Base-by-base conservation (phyloP, 208 protist genomes). In the Porcisia hertigi region DNA sequence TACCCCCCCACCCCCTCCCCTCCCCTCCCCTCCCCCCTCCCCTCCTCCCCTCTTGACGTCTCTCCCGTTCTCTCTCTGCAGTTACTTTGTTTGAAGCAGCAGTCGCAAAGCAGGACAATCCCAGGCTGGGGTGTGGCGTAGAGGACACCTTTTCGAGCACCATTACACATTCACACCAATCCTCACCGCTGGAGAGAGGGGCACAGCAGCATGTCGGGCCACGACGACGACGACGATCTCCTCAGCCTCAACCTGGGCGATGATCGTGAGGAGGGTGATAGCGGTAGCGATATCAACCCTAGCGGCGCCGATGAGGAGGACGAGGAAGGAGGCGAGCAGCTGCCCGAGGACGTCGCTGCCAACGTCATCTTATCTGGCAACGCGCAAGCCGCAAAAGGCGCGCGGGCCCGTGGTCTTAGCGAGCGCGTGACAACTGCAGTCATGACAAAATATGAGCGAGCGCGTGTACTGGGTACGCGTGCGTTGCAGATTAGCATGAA, bases 361-460 rank as follows among this genome's bases (percentile, higher is more conserved):
- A 85, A 92, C 45, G 79, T 93, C 4, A 79, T 96, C 57, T 72
- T 91, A 45, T 88, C 85, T 23, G 88, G 86, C 25, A 84, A 82
- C 60, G 86, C 82, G 39, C 81, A 86, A 57, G 85, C 76, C 23
- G 81, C 69, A 14, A 85, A 88, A 54, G 79, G 85, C 3, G 82
- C 86, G 5, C 76, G 74, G 14, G 79, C 83, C 1, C 89, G 89
- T 54, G 79, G 76, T 1, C 45, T 86, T 16, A 73, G 77, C 30
- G 88, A 96, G 43, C 91, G 97, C 41, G 94, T 97, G 71, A 99
- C 99, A 11, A 99, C 97, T 16, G 89, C 88, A 53, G 99, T 98
- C 66, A 91, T 99, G 81, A 99, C 99, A 30, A 99, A 99, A 90
- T 99, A 99, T 79, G 99, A 99, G 86, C 87, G 98, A 12, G 99